Conservation (phyloP, 306 rosid genomes). For the Chamaecrista fasciculata region DNA sequence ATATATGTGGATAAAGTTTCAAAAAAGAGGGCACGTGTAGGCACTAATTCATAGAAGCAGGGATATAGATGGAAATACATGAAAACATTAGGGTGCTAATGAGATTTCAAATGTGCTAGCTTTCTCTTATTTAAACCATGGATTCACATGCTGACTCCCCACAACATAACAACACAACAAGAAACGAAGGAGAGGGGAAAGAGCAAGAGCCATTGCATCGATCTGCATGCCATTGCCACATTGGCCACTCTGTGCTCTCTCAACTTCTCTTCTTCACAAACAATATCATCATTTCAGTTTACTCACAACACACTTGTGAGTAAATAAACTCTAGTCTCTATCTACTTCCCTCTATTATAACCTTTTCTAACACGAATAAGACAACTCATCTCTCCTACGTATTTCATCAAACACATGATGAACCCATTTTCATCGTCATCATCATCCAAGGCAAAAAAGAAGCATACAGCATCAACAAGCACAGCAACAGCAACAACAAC, state of each 20-base stretch:
- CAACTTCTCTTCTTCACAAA: slow-evolving; percentile 5
- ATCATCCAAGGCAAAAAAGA: slow-evolving; percentile 39
- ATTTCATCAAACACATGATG: slow-evolving; percentile 27
- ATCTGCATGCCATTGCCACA: no score
- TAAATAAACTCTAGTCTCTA: no score
- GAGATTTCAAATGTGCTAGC: not conserved
- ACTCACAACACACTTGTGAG: not conserved
- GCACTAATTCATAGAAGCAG: slow-evolving; percentile 19
- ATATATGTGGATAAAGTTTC: slow-evolving; percentile 32
- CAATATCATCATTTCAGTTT: not conserved
- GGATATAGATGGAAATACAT: slow-evolving; percentile 4
- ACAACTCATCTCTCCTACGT: slow-evolving; percentile 6
- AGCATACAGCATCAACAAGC: slow-evolving; percentile 33
- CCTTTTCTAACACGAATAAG: not conserved
- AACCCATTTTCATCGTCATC: slow-evolving; percentile 28
- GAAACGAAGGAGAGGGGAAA: slow-evolving; percentile 31
- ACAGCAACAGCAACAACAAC: not conserved
- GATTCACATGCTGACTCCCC: slow-evolving; percentile 39
- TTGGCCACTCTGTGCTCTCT: not conserved
- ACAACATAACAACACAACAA: slow-evolving; percentile 28
- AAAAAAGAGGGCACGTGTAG: slow-evolving; percentile 31
- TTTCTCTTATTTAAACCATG: slow-evolving; percentile 41
- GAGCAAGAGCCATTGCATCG: slow-evolving; percentile 22
- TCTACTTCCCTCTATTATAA: not conserved
- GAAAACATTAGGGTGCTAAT: slow-evolving; percentile 2